A percentile compares a stretch with the other conserved stretches of the same genome.
Evolutionary conservation across 176 grass and related monocot genomes (phyloP).

Genomic region (Aegilops umbellulata): DNA sequence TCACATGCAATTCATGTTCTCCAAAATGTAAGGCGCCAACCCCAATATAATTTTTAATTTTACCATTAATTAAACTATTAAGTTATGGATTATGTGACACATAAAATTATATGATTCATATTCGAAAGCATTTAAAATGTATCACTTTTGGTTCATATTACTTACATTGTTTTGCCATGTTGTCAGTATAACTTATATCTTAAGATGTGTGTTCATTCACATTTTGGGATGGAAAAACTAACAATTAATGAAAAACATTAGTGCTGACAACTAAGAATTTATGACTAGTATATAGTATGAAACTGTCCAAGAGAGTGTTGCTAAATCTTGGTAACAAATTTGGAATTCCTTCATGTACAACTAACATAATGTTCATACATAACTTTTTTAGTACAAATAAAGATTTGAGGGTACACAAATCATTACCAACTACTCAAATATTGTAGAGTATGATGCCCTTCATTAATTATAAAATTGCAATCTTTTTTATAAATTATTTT

Average conservation of each 20-base stretch:
- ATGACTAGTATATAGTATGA: background rate
- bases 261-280: too few species aligned
- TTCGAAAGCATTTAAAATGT: background rate
- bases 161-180: background rate
- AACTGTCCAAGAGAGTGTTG: background rate
- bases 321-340: background rate
- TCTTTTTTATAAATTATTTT: too few species aligned
- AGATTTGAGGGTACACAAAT: background rate
- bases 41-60: too few species aligned
- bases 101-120: background rate
- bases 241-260: background rate
- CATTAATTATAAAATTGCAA: background rate
- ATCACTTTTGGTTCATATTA: background rate
- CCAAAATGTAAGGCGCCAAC: background rate
- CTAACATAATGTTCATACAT: background rate
- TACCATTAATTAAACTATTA: background rate
- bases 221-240: background rate
- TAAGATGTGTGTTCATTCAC: background rate
- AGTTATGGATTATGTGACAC: background rate
- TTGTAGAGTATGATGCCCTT: background rate
- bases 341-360: background rate
- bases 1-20: background rate
- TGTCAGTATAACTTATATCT: background rate
- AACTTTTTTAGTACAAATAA: background rate
- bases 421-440: background rate